A percentile compares a stretch with the other conserved stretches of the same genome.
These are phyloP conservation scores for Metschnikowia baotianmanensis DNA, from an alignment of 805 yeast species.

Conservation along the genomic window DNA sequence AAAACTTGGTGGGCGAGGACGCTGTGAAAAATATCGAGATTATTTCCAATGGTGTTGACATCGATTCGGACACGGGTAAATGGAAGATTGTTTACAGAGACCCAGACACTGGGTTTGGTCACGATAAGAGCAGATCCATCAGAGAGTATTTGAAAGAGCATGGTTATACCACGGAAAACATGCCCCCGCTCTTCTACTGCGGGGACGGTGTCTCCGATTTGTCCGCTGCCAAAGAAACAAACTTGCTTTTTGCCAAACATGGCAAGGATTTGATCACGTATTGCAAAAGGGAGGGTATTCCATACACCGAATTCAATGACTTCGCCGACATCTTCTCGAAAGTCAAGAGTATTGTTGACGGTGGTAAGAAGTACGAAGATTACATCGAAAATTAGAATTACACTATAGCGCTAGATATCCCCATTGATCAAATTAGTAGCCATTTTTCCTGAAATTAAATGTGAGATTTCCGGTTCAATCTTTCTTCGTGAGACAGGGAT, in stretches of 20 bases:
- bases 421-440: no score
- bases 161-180: slow-evolving; percentile 27
- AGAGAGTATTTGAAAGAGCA: slow-evolving; percentile 40
- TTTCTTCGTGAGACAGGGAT: background rate
- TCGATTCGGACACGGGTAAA: slow-evolving; percentile 48
- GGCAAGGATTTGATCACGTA: slow-evolving; percentile 87
- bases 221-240: slow-evolving; percentile 93
- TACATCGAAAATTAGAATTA: slow-evolving; percentile 19
- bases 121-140: slow-evolving; percentile 87
- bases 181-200: slow-evolving; percentile 79
- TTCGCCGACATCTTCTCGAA: slow-evolving; percentile 71
- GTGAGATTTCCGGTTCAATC: no score
- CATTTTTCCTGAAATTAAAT: no score
- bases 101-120: slow-evolving; percentile 82
- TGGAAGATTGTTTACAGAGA: slow-evolving; percentile 90
- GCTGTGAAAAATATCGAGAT: slow-evolving; percentile 72
- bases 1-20: slow-evolving; percentile 72
- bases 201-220: slow-evolving; percentile 98
- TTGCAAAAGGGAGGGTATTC: slow-evolving; percentile 77
- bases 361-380: slow-evolving; percentile 16
- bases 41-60: slow-evolving; percentile 71
- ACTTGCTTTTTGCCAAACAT: slow-evolving; percentile 86
- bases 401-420: no score
- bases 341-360: slow-evolving; percentile 51
- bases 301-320: slow-evolving; percentile 77